A percentile compares a stretch with the other conserved stretches of the same genome.
phyloP scores from a whole-genome alignment of 2,329 filamentous ascomycete genomes.

The Coniochaeta sp. region DNA sequence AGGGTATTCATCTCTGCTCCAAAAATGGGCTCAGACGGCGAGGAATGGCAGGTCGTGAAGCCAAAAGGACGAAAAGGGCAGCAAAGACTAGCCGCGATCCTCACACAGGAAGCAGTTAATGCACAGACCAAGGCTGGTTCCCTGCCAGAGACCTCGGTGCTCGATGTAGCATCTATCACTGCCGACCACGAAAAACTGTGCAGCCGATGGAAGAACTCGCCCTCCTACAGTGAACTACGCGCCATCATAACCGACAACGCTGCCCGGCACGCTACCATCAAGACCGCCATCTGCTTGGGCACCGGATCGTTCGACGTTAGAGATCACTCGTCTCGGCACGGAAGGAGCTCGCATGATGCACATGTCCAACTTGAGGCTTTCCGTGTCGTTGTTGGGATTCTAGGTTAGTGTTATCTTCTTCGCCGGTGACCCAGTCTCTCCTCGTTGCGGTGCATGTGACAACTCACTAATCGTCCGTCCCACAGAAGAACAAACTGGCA shows the following conservation, averaged over 20 bases:
- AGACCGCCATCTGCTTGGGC: slow-evolving; percentile 44
- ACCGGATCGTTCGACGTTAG: slow-evolving; percentile 46
- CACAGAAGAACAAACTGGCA: slow-evolving; percentile 14
- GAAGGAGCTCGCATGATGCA: slow-evolving; percentile 37
- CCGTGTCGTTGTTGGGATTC: slow-evolving; percentile 32
- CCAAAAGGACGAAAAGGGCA: neutral
- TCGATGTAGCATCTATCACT: slow-evolving; percentile 11
- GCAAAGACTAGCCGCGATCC: slow-evolving; percentile 6
- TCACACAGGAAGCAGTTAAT: slow-evolving; percentile 1
- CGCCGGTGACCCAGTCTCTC: neutral
- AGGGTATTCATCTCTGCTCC: neutral
- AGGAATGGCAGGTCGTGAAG: neutral
- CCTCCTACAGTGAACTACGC: slow-evolving; percentile 23
- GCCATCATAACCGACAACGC: slow-evolving; percentile 21
- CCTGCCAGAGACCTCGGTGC: slow-evolving; percentile 5
- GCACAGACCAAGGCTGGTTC: slow-evolving; percentile 1
- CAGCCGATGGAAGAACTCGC: slow-evolving; percentile 14
- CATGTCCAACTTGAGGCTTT: slow-evolving; percentile 49
- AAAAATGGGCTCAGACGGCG: neutral
- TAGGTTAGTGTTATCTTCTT: slow-evolving; percentile 27
- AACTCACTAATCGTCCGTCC: neutral
- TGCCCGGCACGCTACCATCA: slow-evolving; percentile 15
- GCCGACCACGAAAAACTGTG: slow-evolving; percentile 16
- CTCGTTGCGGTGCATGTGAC: neutral
- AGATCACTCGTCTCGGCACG: slow-evolving; percentile 35